phyloP scores from a whole-genome alignment of 176 grass and related monocot species.

The Bromus sterilis region DNA sequence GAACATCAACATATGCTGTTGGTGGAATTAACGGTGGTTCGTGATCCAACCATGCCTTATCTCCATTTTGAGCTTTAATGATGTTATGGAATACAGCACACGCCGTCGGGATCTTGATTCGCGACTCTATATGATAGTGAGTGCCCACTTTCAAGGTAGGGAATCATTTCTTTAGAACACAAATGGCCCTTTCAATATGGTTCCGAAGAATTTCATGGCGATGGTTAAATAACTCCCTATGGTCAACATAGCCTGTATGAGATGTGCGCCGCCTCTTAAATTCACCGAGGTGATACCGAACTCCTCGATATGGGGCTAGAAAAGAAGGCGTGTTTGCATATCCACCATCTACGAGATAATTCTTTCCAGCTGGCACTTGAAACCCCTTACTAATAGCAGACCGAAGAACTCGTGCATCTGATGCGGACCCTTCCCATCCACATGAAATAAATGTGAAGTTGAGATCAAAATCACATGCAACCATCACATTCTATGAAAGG shows the following conservation, averaged over 20 bases:
- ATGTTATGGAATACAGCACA: background rate
- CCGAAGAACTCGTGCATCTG: too few relatives aligned
- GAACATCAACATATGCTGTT: too few relatives aligned
- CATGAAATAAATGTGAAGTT: too few relatives aligned
- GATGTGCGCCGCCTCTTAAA: background rate
- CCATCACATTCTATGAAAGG: too few relatives aligned
- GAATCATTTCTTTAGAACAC: background rate
- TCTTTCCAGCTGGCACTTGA: background rate
- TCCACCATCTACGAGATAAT: background rate
- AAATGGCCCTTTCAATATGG: background rate
- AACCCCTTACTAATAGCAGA: background rate
- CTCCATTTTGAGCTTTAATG: background rate
- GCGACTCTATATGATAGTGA: background rate
- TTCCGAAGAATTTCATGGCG: background rate
- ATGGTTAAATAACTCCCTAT: background rate
- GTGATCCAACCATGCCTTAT: background rate
- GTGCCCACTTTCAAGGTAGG: too few relatives aligned
- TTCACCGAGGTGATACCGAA: background rate
- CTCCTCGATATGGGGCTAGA: background rate
- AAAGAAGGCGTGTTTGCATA: background rate
- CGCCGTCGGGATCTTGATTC: background rate
- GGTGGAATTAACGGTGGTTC: too few relatives aligned
- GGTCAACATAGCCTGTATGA: background rate
- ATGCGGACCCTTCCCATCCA: too few relatives aligned
- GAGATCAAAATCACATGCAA: too few relatives aligned